Base-by-base conservation (phyloP, 805 yeast species). In the Monosporozyma aerobia region DNA sequence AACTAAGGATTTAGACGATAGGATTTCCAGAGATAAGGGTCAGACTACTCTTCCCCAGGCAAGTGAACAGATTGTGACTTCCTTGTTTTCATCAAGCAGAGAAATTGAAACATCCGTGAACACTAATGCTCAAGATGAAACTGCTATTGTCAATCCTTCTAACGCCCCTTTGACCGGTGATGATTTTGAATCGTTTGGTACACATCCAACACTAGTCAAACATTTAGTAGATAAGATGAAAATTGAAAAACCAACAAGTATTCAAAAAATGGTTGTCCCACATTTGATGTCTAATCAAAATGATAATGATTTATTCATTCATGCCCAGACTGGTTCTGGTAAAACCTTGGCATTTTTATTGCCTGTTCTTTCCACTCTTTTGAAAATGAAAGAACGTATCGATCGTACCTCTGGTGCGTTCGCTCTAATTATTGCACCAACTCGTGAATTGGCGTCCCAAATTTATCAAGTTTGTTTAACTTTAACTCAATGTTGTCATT, bases 281-380 rank as follows among this genome's bases (percentile, higher is more conserved):
- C 73, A 74, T 50, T 65, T 82, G 30, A 59, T 79, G 6, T 64
- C 72, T 1, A 60, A 69, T 13, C 58, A 75, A 44, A 56, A 56
- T n/a, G 71, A 76, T 22, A 69, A 73, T 33, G 99, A 94, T 69
- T 71, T 90, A 52, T 86, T 94, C 59, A 86, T 94, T 47, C 95
- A 90, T 64, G 97, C 99, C 0, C 97, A 95, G 69, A 94, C 99
- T 0, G 99, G 99, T 51, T 90, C 98, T 0, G 99, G 99, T 69
- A 94, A 94, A 69, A 94, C 99, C 0, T 70, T 94, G 52, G 83
- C 98, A 0, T 95, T 87, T 65, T 73, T 85, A 3, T 71, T 95
- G 40, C 99, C 99, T 1, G 83, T 95, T 22, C 68, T 92, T 56
- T 82, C 87, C 57, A 77, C 81, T 54, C 73, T 94, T 44, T 79